Base-by-base conservation (phyloP, 352 stramenopile species). In the Phytophthora fragariaefolia region DNA sequence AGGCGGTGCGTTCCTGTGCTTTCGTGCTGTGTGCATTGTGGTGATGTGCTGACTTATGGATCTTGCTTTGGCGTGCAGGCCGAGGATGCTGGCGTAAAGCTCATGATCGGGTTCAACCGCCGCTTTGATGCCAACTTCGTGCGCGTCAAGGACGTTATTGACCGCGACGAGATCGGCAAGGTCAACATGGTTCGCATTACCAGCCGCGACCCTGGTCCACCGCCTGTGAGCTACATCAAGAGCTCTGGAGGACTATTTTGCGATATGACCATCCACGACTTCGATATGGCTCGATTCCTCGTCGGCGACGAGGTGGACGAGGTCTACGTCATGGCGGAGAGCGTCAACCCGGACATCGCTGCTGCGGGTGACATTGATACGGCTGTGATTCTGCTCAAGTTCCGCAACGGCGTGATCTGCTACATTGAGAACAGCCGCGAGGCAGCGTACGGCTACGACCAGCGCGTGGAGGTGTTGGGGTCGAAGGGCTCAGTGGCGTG, bases 221-320 rank as follows among this genome's bases (percentile, higher is more conserved):
- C 79, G n/a, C 75, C 79, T 20, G 23, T 79, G 12, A 60, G 56
- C 18, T 90, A 90, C 75, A 57, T 90, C 59, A 79, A 82, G 24
- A 54, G 28, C 23, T 95, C 92, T 0, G 95, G 95, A 49, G 95
- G 95, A 22, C 89, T 98, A 34, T 98, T 98, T 71, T 86, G 90
- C 56, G 95, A 98, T 66, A 98, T 98, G 95, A 96, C 95, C 30
- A 96, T 98, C 73, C 95, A 98, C 80, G 95, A 98, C 84, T 87
- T 98, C 46, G 95, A 98, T 67, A 98, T 98, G 87, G 86, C 87
- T 47, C 87, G 95, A 42, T 98, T 97, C 76, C 79, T 98, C 28
- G 91, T 97, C 45, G 91, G 89, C 52, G 78, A 75, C 23, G 93
- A 87, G 34, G 78, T 93, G 20, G 73, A 82, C 43, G 81, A 93